These are phyloP conservation scores for Trichopus zeylanicus DNA, from an alignment of 116 monocot genomes.

Conservation along the genomic window DNA sequence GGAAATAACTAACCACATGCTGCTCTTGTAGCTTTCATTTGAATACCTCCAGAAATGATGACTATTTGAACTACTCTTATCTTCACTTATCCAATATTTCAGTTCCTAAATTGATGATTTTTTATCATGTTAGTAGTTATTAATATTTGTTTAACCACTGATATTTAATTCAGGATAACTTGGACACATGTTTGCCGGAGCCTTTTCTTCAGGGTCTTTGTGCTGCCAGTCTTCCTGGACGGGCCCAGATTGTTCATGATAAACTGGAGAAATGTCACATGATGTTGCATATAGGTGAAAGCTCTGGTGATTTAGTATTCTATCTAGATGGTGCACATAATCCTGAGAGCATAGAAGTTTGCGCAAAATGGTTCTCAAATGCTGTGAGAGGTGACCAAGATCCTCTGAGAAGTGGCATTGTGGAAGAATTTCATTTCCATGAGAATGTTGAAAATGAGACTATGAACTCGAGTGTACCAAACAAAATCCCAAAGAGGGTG, in stretches of 20 bases:
- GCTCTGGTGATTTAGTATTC: constrained; percentile 46
- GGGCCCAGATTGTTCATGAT: constrained; percentile 70
- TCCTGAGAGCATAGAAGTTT: constrained; percentile 88
- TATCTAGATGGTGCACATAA: constrained; percentile 93
- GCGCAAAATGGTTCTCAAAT: constrained; percentile 76
- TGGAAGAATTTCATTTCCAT: constrained; percentile 1
- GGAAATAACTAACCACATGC: no score
- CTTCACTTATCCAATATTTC: not conserved
- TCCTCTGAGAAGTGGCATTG: constrained; percentile 5
- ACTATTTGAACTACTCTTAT: no score
- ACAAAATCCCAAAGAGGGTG: constrained; percentile 35
- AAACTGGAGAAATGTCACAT: constrained; percentile 10
- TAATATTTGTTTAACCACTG: constrained; percentile 5
- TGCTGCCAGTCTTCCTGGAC: constrained; percentile 42
- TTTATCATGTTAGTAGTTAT: not conserved
- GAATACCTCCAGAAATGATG: no score
- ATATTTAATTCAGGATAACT: constrained; percentile 25
- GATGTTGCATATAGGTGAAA: constrained; percentile 12
- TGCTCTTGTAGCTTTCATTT: no score
- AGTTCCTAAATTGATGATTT: not conserved
- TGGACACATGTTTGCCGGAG: constrained; percentile 35
- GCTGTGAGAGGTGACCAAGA: constrained; percentile 17
- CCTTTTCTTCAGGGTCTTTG: constrained; percentile 65
- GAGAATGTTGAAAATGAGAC: constrained; percentile 2
- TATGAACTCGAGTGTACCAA: constrained; percentile 12